Conservation (phyloP, 2,329 filamentous ascomycete species). For the Apiospora saccharicola region DNA sequence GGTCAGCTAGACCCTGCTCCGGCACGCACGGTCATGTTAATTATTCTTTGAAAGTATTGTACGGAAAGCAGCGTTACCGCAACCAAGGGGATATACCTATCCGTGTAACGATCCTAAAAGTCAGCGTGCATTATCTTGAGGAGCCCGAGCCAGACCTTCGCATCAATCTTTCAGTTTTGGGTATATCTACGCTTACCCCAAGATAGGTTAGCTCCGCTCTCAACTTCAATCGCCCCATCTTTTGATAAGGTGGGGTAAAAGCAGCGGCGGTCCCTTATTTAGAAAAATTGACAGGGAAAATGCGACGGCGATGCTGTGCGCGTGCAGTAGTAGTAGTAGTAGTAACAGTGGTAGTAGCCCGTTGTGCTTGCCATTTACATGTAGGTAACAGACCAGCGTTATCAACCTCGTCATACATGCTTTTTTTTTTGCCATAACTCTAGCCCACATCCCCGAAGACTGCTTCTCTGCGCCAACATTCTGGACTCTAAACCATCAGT, state of each 20-base stretch:
- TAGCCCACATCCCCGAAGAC: background rate
- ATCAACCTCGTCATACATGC: slow-evolving; percentile 18
- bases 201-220: background rate
- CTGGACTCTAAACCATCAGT: background rate
- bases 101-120: no score
- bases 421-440: slow-evolving; percentile 3
- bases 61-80: no score
- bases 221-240: background rate
- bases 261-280: slow-evolving; percentile 6
- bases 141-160: no score
- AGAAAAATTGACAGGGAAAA: background rate
- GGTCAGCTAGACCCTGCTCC: no score
- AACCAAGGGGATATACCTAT: no score
- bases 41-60: no score
- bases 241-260: background rate
- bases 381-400: background rate
- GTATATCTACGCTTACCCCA: background rate
- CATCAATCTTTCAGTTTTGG: background rate
- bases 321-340: background rate
- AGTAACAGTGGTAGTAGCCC: background rate
- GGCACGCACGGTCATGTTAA: no score
- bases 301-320: slow-evolving; percentile 13
- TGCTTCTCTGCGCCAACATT: background rate
- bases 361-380: background rate
- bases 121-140: no score